Evolutionary conservation across 176 grass and related monocot genomes (phyloP), one percentile per base, ranked within the genome.

Genomic region (Rhynchospora pubera): DNA sequence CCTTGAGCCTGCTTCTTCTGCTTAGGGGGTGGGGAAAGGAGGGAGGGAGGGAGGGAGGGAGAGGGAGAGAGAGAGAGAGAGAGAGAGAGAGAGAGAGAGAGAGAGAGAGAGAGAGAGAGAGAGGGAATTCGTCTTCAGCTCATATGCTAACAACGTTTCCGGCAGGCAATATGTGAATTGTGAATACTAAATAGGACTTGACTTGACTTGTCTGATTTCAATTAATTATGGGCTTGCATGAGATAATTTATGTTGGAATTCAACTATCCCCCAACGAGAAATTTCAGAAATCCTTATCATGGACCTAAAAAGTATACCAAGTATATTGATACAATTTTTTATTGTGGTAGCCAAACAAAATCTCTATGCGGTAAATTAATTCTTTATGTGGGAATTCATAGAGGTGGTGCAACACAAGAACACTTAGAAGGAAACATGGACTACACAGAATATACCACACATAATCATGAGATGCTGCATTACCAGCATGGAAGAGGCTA

Each of bases 401-500:
- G 2, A 32, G 14, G 48, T 76, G 22, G 22, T 55, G 26, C 28
- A 13, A 16, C 46, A 74, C 10, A 51, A 74, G 47, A 76, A 30
- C 47, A 51, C 11, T 28, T 80, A 18, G 2, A 62, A 86, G 45
- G 8, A 1, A 44, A 79, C 7, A 28, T 26, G 34, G 15, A 57
- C 57, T 55, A 87, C 60, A 78, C 72, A 69, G 74, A 78, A 32
- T 48, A 23, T 4, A 15, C 18, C 42, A 48, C 65, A 70, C 60
- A 50, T 42, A 23, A 78, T 77, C 56, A 89, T 7, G 32, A 82
- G 79, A 73, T 24, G 39, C 39, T 5, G 39, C 9, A 62, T 82
- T 91, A 99, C 97, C 93, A 93, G 92, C 91, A 99, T 84, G 3
- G 93, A 99, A 88, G 93, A 91, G 44, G 84, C 75, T 81, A 99